Conservation (phyloP, 2,329 filamentous ascomycete species). For the Nemania serpens region DNA sequence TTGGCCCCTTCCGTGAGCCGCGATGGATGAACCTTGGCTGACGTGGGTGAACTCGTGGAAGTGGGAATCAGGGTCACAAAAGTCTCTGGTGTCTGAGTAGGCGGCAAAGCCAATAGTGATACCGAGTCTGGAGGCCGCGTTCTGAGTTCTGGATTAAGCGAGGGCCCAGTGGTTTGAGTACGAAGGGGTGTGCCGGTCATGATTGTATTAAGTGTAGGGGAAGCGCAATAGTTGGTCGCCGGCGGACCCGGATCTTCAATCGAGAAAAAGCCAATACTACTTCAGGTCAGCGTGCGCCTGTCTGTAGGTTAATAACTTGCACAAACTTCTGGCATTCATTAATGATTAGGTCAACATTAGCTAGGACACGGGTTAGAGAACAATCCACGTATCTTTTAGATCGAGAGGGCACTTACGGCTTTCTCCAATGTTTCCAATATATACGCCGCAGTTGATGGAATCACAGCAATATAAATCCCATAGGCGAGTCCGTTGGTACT, state of each 20-base stretch:
- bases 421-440: conserved; percentile 40
- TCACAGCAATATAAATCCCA: conserved; percentile 59
- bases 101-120: not conserved
- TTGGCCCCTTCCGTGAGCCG: conserved; percentile 48
- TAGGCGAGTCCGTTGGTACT: conserved; percentile 41
- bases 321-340: conserved; percentile 56
- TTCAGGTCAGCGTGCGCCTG: conserved; percentile 21
- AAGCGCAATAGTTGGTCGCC: conserved; percentile 21
- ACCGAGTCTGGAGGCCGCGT: conserved; percentile 7
- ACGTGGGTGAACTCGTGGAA: conserved; percentile 6
- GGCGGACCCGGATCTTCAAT: conserved; percentile 36
- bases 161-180: not conserved
- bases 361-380: conserved; percentile 40
- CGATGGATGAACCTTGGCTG: conserved; percentile 29
- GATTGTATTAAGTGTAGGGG: conserved; percentile 2
- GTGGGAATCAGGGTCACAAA: conserved; percentile 1
- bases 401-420: conserved; percentile 49
- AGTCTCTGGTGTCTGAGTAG: conserved; percentile 3
- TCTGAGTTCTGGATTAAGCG: not conserved
- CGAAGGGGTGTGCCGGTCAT: not conserved
- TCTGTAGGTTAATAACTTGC: not conserved
- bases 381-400: not conserved
- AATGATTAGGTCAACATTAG: conserved; percentile 57
- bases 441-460: conserved; percentile 54
- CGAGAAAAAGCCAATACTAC: conserved; percentile 35